Conservation (phyloP, 1,139 yeast genomes). For the Chernovozyma sophiae-reginae region DNA sequence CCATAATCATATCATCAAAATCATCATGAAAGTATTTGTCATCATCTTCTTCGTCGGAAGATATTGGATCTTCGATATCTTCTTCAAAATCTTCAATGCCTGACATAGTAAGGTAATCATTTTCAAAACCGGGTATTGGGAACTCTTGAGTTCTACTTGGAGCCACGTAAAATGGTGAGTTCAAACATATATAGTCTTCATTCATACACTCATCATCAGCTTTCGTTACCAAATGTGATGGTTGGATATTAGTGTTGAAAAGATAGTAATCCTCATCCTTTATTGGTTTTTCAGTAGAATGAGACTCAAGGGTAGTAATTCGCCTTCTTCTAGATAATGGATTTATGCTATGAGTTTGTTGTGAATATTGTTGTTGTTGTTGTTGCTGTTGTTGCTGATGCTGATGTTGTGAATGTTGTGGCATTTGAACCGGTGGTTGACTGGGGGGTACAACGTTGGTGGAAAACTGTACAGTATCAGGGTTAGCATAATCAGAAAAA, state of each 20-base stretch:
- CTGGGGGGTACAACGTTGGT: constrained; percentile 9
- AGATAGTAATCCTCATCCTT: constrained; percentile 38
- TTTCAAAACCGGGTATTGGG: constrained; percentile 33
- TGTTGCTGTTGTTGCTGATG: constrained; percentile 1
- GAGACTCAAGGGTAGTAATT: constrained; percentile 31
- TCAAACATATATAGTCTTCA: constrained; percentile 10
- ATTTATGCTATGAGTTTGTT: constrained; percentile 6
- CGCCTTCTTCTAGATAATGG: constrained; percentile 25
- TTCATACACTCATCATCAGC: constrained; percentile 16
- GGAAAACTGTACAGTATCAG: constrained; percentile 27
- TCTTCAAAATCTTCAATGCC: constrained; percentile 32
- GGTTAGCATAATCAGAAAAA: constrained; percentile 37
- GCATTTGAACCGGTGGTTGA: constrained; percentile 1
- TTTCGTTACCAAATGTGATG: constrained; percentile 34
- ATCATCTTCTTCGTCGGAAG: constrained; percentile 34
- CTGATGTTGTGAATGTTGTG: neutral
- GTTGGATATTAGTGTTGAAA: constrained; percentile 42
- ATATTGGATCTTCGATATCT: constrained; percentile 32
- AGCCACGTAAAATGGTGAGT: constrained; percentile 30
- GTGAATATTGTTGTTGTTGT: constrained; percentile 5
- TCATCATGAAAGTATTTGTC: constrained; percentile 38
- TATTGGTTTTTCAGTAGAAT: constrained; percentile 13
- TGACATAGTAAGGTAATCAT: constrained; percentile 31
- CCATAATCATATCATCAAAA: constrained; percentile 30
- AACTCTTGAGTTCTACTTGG: constrained; percentile 11